phyloP scores from a whole-genome alignment of 345 rosid genomes.

The Pugionium cornutum region DNA sequence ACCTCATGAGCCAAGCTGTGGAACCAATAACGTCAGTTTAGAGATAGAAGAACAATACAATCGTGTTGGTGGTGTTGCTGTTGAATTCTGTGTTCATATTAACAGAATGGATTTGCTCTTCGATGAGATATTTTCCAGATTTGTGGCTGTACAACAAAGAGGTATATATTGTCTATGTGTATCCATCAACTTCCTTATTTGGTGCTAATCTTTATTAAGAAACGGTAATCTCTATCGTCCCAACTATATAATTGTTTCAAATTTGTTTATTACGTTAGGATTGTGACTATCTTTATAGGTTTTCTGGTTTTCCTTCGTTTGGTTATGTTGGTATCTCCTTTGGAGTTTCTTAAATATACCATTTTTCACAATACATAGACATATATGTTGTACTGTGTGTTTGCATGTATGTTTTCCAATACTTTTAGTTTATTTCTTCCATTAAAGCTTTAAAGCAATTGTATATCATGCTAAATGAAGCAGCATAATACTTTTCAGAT shows the following conservation, averaged over 20 bases:
- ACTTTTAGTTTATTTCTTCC: conserved; percentile 7
- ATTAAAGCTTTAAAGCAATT: not conserved
- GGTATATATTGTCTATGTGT: conserved; percentile 50
- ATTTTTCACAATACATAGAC: conserved; percentile 6
- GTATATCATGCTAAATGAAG: conserved; percentile 22
- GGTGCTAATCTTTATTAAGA: conserved; percentile 10
- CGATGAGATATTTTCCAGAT: conserved; percentile 92
- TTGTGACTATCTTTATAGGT: conserved; percentile 22
- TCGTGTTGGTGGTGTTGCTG: conserved; percentile 98
- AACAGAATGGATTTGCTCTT: conserved; percentile 89
- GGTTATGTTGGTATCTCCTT: conserved; percentile 16
- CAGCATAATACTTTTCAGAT: conserved; percentile 6
- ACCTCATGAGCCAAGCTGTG: conserved; percentile 53
- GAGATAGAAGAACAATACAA: conserved; percentile 95
- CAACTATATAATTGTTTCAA: conserved; percentile 7
- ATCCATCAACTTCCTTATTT: conserved; percentile 16
- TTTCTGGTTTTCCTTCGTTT: conserved; percentile 12
- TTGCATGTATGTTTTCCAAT: conserved; percentile 7
- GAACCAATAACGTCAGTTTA: conserved; percentile 52
- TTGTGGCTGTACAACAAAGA: conserved; percentile 80
- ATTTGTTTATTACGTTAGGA: conserved; percentile 8
- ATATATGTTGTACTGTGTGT: conserved; percentile 1
- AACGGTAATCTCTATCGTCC: conserved; percentile 13
- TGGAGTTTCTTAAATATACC: conserved; percentile 17
- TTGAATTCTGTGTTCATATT: conserved; percentile 91